Conservation (phyloP, 2,329 filamentous ascomycete genomes). For the Neonectria sp. region DNA sequence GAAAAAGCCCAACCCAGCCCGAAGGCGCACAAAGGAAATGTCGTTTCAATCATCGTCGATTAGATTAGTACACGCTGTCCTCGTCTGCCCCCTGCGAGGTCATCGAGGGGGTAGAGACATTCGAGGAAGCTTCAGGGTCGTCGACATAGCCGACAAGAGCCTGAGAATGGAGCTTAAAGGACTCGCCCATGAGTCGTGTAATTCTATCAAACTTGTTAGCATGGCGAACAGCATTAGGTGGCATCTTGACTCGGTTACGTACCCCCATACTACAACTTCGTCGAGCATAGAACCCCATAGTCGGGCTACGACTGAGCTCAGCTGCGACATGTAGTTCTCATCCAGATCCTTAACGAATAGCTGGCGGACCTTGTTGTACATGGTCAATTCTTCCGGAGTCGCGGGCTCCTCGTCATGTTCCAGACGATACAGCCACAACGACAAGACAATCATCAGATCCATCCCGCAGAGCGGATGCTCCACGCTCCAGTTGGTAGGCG, state of each 20-base stretch:
- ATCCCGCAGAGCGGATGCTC: constrained; percentile 97
- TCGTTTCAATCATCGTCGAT: constrained; percentile 66
- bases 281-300: constrained; percentile 99
- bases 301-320: constrained; percentile 95
- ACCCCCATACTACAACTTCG: constrained; percentile 99
- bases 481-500: constrained; percentile 98
- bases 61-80: constrained; percentile 78
- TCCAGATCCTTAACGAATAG: constrained; percentile 93
- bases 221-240: constrained; percentile 1
- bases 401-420: constrained; percentile 98
- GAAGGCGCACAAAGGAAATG: constrained; percentile 58
- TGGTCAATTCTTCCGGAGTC: constrained; percentile 84
- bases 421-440: constrained; percentile 97
- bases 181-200: constrained; percentile 96
- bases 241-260: constrained; percentile 63
- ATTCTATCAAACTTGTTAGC: constrained; percentile 70
- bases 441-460: constrained; percentile 98
- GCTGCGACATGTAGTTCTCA: constrained; percentile 83
- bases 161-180: constrained; percentile 96
- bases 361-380: constrained; percentile 94
- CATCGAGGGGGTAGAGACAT: constrained; percentile 79
- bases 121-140: constrained; percentile 79
- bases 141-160: constrained; percentile 96
- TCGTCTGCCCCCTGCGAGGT: constrained; percentile 80
- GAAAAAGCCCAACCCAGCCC: constrained; percentile 41